Evolutionary conservation across 2,329 filamentous ascomycete genomes (phyloP).

Genomic region (Epicoccum sorghinum): DNA sequence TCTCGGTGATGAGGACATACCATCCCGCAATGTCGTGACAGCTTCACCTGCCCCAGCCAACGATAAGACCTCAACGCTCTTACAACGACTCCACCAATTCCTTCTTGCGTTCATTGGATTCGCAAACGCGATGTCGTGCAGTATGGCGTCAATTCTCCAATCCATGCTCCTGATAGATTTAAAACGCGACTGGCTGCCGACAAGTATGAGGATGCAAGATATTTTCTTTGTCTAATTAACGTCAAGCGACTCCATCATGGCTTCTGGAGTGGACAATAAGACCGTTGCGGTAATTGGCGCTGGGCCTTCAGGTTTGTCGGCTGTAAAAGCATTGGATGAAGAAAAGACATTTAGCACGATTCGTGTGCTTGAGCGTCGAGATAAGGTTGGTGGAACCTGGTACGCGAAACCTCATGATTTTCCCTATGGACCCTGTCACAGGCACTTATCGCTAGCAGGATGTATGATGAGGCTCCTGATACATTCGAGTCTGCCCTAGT

Average conservation of each 20-base stretch:
- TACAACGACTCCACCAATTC: constrained; percentile 4
- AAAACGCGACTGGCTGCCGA: neutral
- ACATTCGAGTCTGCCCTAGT: constrained; percentile 2
- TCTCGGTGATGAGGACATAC: constrained; percentile 9
- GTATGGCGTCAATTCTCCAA: constrained; percentile 7
- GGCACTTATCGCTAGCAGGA: constrained; percentile 13
- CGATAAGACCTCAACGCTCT: neutral
- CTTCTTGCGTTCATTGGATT: neutral
- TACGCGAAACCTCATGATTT: constrained; percentile 38
- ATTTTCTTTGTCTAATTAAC: too few relatives aligned
- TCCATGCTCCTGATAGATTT: neutral
- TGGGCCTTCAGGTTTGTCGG: constrained; percentile 6
- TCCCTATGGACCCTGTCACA: neutral
- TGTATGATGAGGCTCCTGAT: constrained; percentile 22
- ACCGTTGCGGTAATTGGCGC: constrained; percentile 9
- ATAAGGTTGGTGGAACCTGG: constrained; percentile 67
- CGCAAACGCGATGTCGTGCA: constrained; percentile 10
- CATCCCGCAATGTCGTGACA: constrained; percentile 9
- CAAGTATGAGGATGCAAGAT: too few relatives aligned
- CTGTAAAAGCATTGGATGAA: constrained; percentile 10
- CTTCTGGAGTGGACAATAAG: neutral
- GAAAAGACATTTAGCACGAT: constrained; percentile 62
- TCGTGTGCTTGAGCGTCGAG: constrained; percentile 66
- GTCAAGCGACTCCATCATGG: neutral
- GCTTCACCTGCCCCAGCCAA: constrained; percentile 1